Evolutionary conservation across 164 flowering plant genomes (phyloP).

Genomic region (Berberis vulgaris): DNA sequence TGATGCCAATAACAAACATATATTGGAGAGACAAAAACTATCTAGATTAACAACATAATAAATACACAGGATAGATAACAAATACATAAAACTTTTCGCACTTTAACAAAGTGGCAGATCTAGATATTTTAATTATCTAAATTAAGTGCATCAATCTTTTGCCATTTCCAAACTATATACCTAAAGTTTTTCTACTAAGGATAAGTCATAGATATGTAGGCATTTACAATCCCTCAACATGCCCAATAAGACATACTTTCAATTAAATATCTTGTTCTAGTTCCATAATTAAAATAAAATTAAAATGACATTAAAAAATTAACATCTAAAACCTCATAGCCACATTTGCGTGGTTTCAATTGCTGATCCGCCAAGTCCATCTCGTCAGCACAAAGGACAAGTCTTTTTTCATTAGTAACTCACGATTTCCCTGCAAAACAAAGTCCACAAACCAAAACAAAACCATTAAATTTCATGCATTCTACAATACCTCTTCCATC

Average conservation of each 20-base stretch:
- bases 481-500: too few species aligned
- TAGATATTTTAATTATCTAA: not conserved
- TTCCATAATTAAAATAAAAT: not conserved
- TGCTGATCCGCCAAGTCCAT: conserved; percentile 99
- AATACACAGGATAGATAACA: not conserved
- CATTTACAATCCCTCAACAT: too few species aligned
- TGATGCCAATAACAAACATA: conserved; percentile 99
- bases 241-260: not conserved
- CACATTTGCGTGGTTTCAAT: conserved; percentile 93
- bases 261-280: not conserved
- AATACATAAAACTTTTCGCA: not conserved
- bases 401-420: conserved; percentile 77
- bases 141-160: not conserved
- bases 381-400: conserved; percentile 93
- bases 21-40: conserved; percentile 30
- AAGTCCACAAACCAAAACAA: too few species aligned
- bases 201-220: too few species aligned
- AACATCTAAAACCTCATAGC: conserved; percentile 62
- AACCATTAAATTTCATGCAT: too few species aligned
- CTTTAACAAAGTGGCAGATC: not conserved
- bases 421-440: conserved; percentile 14
- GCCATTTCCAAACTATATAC: not conserved
- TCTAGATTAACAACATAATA: too few species aligned
- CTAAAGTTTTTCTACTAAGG: too few species aligned
- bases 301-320: not conserved